Conservation (phyloP, 2,329 filamentous ascomycete species). For the Sordariomycetes sp. region DNA sequence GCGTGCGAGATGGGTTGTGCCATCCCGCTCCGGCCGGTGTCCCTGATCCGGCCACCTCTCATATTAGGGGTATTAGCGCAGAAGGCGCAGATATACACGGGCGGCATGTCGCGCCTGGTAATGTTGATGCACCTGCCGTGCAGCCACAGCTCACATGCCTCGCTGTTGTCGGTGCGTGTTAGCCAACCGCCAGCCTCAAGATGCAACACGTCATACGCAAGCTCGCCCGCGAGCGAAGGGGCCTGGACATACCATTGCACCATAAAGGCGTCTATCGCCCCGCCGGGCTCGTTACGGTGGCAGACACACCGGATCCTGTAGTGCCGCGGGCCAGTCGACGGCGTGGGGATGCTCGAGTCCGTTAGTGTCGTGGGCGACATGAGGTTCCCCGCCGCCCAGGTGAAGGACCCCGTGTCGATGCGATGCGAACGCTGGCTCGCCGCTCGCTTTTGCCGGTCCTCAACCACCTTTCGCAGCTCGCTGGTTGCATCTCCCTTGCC, state of each 20-base stretch:
- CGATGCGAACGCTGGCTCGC: conserved; percentile 14
- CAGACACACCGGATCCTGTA: conserved; percentile 48
- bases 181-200: neutral
- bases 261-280: conserved; percentile 41
- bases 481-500: conserved; percentile 45
- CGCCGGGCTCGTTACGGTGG: conserved; percentile 28
- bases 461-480: conserved; percentile 48
- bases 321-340: conserved; percentile 27
- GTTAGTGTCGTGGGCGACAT: conserved; percentile 42
- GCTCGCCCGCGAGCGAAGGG: neutral
- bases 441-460: conserved; percentile 32
- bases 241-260: conserved; percentile 49
- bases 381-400: conserved; percentile 1
- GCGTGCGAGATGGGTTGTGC: conserved; percentile 4
- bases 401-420: neutral
- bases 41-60: conserved; percentile 32
- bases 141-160: conserved; percentile 55
- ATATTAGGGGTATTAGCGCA: conserved; percentile 50
- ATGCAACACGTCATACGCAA: neutral
- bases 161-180: conserved; percentile 24
- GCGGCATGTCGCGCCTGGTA: conserved; percentile 42
- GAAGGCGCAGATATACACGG: conserved; percentile 53
- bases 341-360: conserved; percentile 35
- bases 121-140: conserved; percentile 55
- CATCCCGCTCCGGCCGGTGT: conserved; percentile 14